Evolutionary conservation across 2,329 filamentous ascomycete species (phyloP).

Genomic region (Mycosphaerella sp.): DNA sequence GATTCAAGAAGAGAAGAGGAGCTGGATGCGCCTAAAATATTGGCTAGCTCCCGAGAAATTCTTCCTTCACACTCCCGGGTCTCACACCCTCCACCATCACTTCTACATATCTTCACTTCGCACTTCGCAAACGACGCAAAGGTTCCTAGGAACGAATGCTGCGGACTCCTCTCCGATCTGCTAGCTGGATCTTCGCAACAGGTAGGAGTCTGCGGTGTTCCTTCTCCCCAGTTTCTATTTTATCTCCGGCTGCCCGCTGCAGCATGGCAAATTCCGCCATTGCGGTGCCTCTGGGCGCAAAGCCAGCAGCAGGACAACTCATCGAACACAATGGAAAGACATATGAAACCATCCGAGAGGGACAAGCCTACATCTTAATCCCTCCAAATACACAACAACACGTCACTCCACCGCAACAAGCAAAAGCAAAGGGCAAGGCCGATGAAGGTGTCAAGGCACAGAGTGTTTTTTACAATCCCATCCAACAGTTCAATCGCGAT

Average conservation of each 20-base stretch:
- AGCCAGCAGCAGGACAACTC: slow-evolving; percentile 28
- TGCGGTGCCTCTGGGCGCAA: slow-evolving; percentile 19
- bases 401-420: slow-evolving; percentile 42
- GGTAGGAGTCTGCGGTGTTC: slow-evolving; percentile 15
- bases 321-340: slow-evolving; percentile 31
- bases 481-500: slow-evolving; percentile 98
- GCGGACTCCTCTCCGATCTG: slow-evolving; percentile 13
- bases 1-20: not conserved
- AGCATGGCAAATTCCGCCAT: slow-evolving; percentile 1
- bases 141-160: slow-evolving; percentile 8
- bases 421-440: slow-evolving; percentile 35
- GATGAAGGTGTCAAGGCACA: slow-evolving; percentile 51
- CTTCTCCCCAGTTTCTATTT: not conserved
- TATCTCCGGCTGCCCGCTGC: slow-evolving; percentile 2
- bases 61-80: not conserved
- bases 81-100: not conserved
- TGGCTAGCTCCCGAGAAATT: no score
- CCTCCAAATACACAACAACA: slow-evolving; percentile 48
- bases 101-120: not conserved
- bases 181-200: slow-evolving; percentile 6
- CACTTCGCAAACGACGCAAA: not conserved
- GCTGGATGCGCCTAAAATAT: not conserved
- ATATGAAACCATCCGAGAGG: slow-evolving; percentile 56
- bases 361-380: slow-evolving; percentile 60
- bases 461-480: slow-evolving; percentile 94